Evolutionary conservation across 345 rosid species (phyloP), one percentile per base, ranked within the genome.

Genomic region (Bruguiera parviflora): DNA sequence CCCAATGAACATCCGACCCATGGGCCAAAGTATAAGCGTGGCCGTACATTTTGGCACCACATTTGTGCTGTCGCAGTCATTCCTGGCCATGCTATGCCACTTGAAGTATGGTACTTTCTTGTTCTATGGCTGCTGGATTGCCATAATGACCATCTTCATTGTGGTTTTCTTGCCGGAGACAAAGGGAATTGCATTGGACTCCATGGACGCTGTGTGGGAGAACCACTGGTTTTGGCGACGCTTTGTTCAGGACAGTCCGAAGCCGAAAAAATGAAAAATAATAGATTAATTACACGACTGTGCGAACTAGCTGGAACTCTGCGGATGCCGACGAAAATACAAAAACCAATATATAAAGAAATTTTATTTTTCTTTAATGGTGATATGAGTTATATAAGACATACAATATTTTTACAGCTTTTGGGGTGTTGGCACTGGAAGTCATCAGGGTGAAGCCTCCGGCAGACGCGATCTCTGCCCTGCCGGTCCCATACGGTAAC

Each of bases 181-280:
- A 0, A 86, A 83, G 69, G 95, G 88, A 58, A 62, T 85, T 57
- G 89, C 83, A 4, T 58, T 87, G 46, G 91, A 87, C 67, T 78
- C 81, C 5, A 82, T 89, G 91, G 22, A 82, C 51, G 59, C 24
- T 1, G 84, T 87, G 51, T 89, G 91, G 89, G 81, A 85, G 76
- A 63, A 58, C 61, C 95, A 87, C 33, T 89, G 91, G 91, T 87
- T 35, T 47, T 89, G 91, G 91, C 77, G 78, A n/a, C 78, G 81
- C 2, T 85, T 79, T 69, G 80, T 83, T 59, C 61, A 22, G 68
- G 28, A 6, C 49, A 67, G 31, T 7, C 7, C 25, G 28, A 57
- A 35, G 37, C 37, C 0, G 10, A 39, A 10, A 32, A 32, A 39
- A 10, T 9, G 46, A 39, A 39, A 39, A 39, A 39, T 2, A 39